These are phyloP conservation scores for Diospyros lotus DNA, from an alignment of 148 eudicot genomes.

Conservation along the genomic window DNA sequence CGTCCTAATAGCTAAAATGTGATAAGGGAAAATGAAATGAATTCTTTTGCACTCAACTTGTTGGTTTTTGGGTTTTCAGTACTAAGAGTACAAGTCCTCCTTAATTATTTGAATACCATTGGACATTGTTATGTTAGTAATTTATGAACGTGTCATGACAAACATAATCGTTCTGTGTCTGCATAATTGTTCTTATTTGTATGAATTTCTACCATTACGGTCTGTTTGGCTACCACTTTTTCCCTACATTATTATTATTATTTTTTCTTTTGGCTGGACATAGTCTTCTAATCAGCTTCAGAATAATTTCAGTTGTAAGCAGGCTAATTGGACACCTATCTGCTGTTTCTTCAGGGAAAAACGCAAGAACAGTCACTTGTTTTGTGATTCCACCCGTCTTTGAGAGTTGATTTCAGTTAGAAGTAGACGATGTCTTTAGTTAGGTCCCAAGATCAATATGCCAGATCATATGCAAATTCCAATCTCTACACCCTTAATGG, in stretches of 20 bases:
- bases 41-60: too few species aligned
- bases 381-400: neutral
- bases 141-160: neutral
- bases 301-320: neutral
- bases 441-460: conserved; percentile 19
- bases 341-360: neutral
- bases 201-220: conserved; percentile 1
- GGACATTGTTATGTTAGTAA: too few species aligned
- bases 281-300: neutral
- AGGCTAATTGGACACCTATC: neutral
- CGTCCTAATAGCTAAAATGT: too few species aligned
- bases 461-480: conserved; percentile 17
- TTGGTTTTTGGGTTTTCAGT: too few species aligned
- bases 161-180: too few species aligned
- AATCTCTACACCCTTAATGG: conserved; percentile 13
- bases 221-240: neutral
- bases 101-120: too few species aligned
- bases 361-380: neutral
- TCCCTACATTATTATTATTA: neutral
- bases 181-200: neutral
- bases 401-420: conserved; percentile 5
- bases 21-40: too few species aligned
- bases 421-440: conserved; percentile 17
- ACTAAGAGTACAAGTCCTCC: too few species aligned
- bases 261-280: neutral